Evolutionary conservation across 148 eudicot species (phyloP).

Genomic region (Amaranthus palmeri): DNA sequence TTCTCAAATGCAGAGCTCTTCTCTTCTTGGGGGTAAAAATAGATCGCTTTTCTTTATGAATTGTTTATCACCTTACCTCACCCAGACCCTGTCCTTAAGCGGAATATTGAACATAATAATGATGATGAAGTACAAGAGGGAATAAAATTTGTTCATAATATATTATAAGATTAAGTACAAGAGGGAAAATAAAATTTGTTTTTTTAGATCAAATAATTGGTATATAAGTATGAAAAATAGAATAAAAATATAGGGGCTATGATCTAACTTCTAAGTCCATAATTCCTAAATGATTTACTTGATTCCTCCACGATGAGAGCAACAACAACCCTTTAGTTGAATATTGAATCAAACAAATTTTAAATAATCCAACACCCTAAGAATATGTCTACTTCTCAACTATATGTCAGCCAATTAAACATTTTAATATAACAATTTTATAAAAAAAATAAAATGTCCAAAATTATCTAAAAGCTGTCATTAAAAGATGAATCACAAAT

Average conservation of each 20-base stretch:
- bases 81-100: too few relatives aligned
- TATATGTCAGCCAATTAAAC: conserved; percentile 5
- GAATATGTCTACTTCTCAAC: background rate
- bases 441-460: background rate
- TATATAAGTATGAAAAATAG: background rate
- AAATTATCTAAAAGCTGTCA: conserved; percentile 10
- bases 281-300: conserved; percentile 19
- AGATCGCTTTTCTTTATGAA: too few relatives aligned
- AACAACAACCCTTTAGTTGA: conserved; percentile 22
- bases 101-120: too few relatives aligned
- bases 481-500: conserved; percentile 4
- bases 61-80: too few relatives aligned
- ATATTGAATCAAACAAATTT: conserved; percentile 1
- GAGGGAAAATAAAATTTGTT: background rate
- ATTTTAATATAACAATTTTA: background rate
- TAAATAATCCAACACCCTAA: background rate
- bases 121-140: too few relatives aligned
- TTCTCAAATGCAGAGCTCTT: too few relatives aligned
- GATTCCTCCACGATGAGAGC: conserved; percentile 28
- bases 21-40: too few relatives aligned
- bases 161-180: background rate
- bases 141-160: too few relatives aligned
- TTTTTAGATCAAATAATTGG: conserved; percentile 6
- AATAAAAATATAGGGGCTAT: conserved; percentile 7
- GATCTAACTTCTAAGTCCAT: conserved; percentile 11